phyloP scores from a whole-genome alignment of 345 rosid species.

The Garcia nutans region DNA sequence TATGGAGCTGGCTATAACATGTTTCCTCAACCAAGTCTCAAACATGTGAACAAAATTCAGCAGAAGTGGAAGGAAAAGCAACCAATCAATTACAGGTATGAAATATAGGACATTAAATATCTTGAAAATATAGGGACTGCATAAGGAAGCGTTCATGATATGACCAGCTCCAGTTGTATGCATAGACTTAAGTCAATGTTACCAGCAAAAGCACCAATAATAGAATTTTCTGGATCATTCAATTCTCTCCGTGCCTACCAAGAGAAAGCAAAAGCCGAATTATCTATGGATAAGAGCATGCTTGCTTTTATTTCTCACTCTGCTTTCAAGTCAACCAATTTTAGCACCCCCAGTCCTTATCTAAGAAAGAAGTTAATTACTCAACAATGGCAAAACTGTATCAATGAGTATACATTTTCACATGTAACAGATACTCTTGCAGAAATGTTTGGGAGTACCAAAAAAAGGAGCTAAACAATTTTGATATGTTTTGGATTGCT shows the following conservation, averaged over 20 bases:
- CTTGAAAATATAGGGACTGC: background rate
- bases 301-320: background rate
- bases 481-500: background rate
- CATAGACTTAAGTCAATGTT: conserved; percentile 7
- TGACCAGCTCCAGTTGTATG: background rate
- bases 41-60: background rate
- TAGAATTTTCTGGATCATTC: conserved; percentile 89
- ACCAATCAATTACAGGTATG: background rate
- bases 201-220: conserved; percentile 94
- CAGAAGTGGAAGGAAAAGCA: background rate
- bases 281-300: background rate
- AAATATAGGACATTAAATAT: no score
- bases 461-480: no score
- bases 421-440: background rate
- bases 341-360: background rate
- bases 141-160: background rate
- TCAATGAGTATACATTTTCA: background rate
- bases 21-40: background rate
- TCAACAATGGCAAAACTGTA: background rate
- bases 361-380: background rate
- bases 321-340: background rate
- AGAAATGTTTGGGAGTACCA: background rate
- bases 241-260: conserved; percentile 76
- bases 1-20: conserved; percentile 1
- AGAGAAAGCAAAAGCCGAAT: background rate